Conservation (phyloP, 352 stramenopile genomes). For the Phytophthora sp. region DNA sequence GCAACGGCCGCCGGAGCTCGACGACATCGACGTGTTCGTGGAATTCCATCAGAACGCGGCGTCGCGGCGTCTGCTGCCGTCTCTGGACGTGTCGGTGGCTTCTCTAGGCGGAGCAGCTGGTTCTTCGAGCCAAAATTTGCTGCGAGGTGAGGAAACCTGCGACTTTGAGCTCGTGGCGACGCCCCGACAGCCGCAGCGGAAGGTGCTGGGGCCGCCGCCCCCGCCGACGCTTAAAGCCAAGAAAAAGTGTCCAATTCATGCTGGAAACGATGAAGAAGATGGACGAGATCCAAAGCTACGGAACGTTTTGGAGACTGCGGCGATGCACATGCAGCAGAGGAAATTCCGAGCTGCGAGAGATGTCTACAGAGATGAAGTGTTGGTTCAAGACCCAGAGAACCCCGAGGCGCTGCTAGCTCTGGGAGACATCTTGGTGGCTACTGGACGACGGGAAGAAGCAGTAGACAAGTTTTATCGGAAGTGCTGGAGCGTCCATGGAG, state of each 20-base stretch:
- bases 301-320: constrained; percentile 41
- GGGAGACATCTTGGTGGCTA: constrained; percentile 57
- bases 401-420: constrained; percentile 55
- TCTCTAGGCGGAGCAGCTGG: background rate
- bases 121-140: background rate
- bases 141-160: constrained; percentile 14
- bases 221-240: background rate
- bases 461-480: constrained; percentile 45
- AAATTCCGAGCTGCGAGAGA: constrained; percentile 57
- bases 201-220: constrained; percentile 1
- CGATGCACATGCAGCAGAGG: constrained; percentile 45
- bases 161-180: constrained; percentile 49
- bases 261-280: constrained; percentile 9
- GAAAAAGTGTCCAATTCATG: constrained; percentile 5
- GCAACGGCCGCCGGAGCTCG: constrained; percentile 20
- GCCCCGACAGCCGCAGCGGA: constrained; percentile 20
- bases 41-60: constrained; percentile 41
- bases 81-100: constrained; percentile 30
- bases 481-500: constrained; percentile 46
- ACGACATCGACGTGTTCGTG: constrained; percentile 47
- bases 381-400: constrained; percentile 44
- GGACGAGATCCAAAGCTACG: constrained; percentile 29
- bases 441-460: constrained; percentile 44
- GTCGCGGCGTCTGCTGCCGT: constrained; percentile 22
- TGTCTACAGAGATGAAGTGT: constrained; percentile 51